Evolutionary conservation across 1,139 yeast genomes (phyloP), one percentile per base, ranked within the genome.

Genomic region (Zygosaccharomyces sapae): DNA sequence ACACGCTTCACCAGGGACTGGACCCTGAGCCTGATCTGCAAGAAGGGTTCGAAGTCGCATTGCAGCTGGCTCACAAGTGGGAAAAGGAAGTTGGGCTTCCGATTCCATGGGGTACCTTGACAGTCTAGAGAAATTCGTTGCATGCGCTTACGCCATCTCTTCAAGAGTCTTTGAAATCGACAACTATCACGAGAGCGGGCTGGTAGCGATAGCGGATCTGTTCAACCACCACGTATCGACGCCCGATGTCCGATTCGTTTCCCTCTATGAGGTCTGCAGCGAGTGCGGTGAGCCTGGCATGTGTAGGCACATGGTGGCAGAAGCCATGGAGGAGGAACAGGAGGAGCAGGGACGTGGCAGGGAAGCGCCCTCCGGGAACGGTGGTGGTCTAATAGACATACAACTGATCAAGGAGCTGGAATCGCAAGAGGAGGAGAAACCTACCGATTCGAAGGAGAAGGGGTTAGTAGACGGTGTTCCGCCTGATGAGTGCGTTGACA

Each of bases 151-250:
- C 58, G 74, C 81, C 1, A 81, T 87, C 10, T 79, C 89, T 0
- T 81, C 94, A 0, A 73, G 96, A 50, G 89, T 90, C 1, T 88
- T 89, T 62, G 82, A 81, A 45, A 80, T 90, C 16, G 97, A 90
- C 63, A 75, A 73, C 41, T 88, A 69, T 62, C 86, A 83, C 57
- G 86, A 82, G 24, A 74, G 84, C 34, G 86, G 86, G 0, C 69
- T 90, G 50, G 96, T 89, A 27, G 96, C 97, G 0, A 90, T 90
- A 12, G 97, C 96, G 0, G 96, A 90, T 65, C 70, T 90, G 43
- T 89, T 89, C 69, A 89, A 89, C 57, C 96, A 88, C 62, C 70
- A 77, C 34, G 75, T 76, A 7, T 5, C 13, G 4, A 71, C 76
- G 37, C 86, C 82, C 45, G 74, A 80, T 58, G 89, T 84, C 5